Evolutionary conservation across 345 rosid genomes (phyloP).

Genomic region (Theobroma cacao): DNA sequence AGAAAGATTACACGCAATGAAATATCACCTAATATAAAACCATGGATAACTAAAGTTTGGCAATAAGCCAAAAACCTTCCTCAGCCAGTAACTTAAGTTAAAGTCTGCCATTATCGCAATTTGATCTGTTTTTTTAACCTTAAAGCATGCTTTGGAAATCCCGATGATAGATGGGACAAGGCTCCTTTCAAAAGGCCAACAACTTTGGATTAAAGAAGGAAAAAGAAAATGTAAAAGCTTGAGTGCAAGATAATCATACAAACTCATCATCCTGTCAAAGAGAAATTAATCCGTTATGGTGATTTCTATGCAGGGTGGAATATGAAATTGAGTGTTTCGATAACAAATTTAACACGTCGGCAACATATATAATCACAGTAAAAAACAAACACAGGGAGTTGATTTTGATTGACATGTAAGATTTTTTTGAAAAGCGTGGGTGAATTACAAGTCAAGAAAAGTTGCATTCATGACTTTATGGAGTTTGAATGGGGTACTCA

Average conservation of each 20-base stretch:
- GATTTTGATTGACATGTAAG: not conserved
- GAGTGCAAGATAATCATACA: conserved; percentile 9
- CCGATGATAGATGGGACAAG: not conserved
- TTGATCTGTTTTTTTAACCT: not conserved
- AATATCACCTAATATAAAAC: no score
- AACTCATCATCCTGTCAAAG: not conserved
- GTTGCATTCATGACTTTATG: not conserved
- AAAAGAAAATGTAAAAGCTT: not conserved
- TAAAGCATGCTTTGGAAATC: not conserved
- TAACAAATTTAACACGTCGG: not conserved
- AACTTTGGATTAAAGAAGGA: not conserved
- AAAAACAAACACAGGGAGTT: not conserved
- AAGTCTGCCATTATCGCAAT: not conserved
- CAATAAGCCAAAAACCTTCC: not conserved
- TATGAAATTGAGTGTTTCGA: not conserved
- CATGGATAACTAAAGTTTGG: no score
- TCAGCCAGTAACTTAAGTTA: not conserved
- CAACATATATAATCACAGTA: not conserved
- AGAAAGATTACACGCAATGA: no score
- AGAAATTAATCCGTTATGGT: not conserved
- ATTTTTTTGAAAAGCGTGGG: not conserved
- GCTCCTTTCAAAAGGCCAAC: not conserved
- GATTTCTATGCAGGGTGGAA: not conserved
- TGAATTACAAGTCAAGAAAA: not conserved
- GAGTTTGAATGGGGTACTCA: not conserved